A percentile compares a stretch with the other conserved stretches of the same genome.
These are phyloP conservation scores for Fraxinus velutina DNA, from an alignment of 305 asterid species.

Conservation along the genomic window DNA sequence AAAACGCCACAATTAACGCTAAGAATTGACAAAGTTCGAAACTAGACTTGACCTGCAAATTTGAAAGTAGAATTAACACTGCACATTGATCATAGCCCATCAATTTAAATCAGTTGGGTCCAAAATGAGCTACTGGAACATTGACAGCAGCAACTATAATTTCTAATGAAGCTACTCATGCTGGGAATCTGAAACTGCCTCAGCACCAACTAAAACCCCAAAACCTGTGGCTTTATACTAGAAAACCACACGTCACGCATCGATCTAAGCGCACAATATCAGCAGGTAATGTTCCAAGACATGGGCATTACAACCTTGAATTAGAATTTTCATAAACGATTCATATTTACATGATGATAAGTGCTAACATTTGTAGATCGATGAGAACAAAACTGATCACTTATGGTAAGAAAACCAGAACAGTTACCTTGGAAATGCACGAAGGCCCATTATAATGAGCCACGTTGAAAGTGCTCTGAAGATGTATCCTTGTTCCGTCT, in stretches of 20 bases:
- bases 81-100: background rate
- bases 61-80: background rate
- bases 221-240: background rate
- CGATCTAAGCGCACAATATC: background rate
- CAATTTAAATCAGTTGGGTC: background rate
- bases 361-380: conserved; percentile 15
- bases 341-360: conserved; percentile 19
- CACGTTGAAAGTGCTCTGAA: background rate
- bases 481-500: background rate
- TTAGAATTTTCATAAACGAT: conserved; percentile 23
- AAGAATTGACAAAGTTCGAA: background rate
- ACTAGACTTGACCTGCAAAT: background rate
- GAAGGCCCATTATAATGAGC: background rate
- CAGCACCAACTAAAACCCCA: background rate
- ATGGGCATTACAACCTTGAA: conserved; percentile 1
- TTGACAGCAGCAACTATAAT: background rate
- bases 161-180: background rate
- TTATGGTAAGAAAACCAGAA: conserved; percentile 8
- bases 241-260: background rate
- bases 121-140: background rate
- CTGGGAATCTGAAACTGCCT: background rate
- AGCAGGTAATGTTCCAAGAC: conserved; percentile 14
- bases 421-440: background rate
- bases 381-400: conserved; percentile 27
- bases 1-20: background rate